Base-by-base conservation (phyloP, 345 rosid genomes). In the Rubroshorea leprosula region DNA sequence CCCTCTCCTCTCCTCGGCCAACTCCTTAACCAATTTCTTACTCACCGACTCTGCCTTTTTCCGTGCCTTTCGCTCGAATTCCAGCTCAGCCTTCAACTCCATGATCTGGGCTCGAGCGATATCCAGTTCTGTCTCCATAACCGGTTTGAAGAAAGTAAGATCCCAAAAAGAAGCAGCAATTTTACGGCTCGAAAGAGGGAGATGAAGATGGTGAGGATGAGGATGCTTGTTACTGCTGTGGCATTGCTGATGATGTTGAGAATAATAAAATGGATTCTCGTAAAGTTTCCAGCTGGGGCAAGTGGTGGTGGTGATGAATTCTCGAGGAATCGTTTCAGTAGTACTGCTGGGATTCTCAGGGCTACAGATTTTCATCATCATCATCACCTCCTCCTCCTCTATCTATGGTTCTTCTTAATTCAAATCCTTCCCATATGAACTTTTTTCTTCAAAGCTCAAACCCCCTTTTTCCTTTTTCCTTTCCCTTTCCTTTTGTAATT, bases 1-100 rank as follows among this genome's bases (percentile, higher is more conserved):
- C 35, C 84, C 77, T 45, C 73, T 72, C 58, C 80, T 74, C 70
- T 82, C 90, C 27, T 80, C 86, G 8, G 71, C 84, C 39, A 84
- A 48, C 54, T 88, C 96, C 63, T 78, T 84, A 5, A 81, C 85
- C 46, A 92, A 70, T 68, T 57, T 84, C 80, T 72, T 83, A 67
- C 72, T 86, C 65, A 74, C 11, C 5, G 74, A 56, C 82, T 88
- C 96, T 20, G 63, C 75, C 62, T 74, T 81, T 74, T 66, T 86
- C 45, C 93, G 67, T 5, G 87, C 78, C 69, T 69, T 81, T 7
- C 83, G 76, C 62, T 92, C 89, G 59, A 61, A 75, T 23, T 81
- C 85, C 1, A 88, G 79, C 81, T 86, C 85, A 23, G 87, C 80
- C 64, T 80, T 84, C 72, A 92, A n/a, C 17, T 83, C 87, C n/a